Evolutionary conservation across 306 rosid genomes (phyloP).

Genomic region (Ochetophila trinervis): DNA sequence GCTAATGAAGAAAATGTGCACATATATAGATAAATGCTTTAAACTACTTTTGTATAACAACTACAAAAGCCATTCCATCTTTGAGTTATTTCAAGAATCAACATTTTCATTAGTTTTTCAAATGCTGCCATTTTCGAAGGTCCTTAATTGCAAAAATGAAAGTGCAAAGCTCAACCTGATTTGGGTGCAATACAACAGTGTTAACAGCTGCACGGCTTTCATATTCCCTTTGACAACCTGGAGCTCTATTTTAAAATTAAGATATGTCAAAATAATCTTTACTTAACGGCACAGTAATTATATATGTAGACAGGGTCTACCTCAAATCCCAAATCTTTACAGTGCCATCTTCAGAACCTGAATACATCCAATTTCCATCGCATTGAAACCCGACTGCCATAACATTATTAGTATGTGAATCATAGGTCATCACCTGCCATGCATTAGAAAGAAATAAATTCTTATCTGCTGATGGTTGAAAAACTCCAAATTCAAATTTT

Average conservation of each 20-base stretch:
- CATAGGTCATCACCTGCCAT: constrained; percentile 87
- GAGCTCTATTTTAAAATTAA: constrained; percentile 62
- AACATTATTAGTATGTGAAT: constrained; percentile 89
- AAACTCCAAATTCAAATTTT: neutral
- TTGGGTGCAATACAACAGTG: constrained; percentile 95
- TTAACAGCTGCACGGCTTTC: constrained; percentile 98
- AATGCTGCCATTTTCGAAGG: neutral
- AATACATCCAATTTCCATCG: constrained; percentile 99
- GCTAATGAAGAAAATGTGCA: neutral
- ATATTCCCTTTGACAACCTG: constrained; percentile 97
- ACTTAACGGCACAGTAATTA: neutral
- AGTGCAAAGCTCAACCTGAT: constrained; percentile 60
- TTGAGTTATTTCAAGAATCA: constrained; percentile 11
- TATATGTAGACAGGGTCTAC: constrained; percentile 28
- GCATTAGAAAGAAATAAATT: constrained; percentile 11
- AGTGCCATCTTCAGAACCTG: constrained; percentile 99
- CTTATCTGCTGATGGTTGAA: constrained; percentile 8
- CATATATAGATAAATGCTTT: neutral
- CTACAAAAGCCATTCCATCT: constrained; percentile 8
- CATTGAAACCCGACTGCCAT: constrained; percentile 99
- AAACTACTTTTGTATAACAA: neutral
- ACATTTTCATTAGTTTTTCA: neutral
- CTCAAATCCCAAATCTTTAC: constrained; percentile 99
- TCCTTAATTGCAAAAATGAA: constrained; percentile 17
- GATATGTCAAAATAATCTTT: constrained; percentile 10